Evolutionary conservation across 495 filamentous ascomycete species (phyloP).

Genomic region (Aspergillus sclerotioniger): DNA sequence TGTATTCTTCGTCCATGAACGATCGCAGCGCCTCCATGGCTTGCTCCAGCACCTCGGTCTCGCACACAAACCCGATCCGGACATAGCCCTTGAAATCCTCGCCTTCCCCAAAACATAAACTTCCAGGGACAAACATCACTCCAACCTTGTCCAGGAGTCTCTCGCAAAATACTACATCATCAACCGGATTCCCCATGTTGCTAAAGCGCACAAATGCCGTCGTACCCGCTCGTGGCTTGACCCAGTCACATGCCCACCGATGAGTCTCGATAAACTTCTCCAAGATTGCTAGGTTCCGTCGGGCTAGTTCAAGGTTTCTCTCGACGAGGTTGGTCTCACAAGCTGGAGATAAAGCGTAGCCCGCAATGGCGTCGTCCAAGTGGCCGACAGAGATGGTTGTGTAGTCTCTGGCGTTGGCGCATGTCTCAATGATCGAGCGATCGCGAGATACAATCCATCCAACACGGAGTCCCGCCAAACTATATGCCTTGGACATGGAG

Average conservation of each 20-base stretch:
- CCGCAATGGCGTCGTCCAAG: conserved; percentile 77
- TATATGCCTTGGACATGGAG: conserved; percentile 84
- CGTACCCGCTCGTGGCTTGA: conserved; percentile 77
- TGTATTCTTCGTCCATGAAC: conserved; percentile 63
- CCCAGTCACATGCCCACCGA: conserved; percentile 64
- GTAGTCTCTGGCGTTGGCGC: conserved; percentile 70
- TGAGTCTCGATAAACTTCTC: conserved; percentile 66
- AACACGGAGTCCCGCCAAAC: conserved; percentile 76
- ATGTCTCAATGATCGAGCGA: conserved; percentile 59
- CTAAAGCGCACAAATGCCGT: conserved; percentile 76
- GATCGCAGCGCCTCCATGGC: conserved; percentile 59
- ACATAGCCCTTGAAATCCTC: conserved; percentile 76
- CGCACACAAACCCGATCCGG: conserved; percentile 73
- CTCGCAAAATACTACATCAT: conserved; percentile 72
- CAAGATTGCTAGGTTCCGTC: conserved; percentile 65
- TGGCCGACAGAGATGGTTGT: conserved; percentile 83
- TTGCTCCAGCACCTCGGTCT: conserved; percentile 65
- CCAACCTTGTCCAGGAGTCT: conserved; percentile 65
- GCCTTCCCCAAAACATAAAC: conserved; percentile 68
- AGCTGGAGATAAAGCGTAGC: conserved; percentile 62
- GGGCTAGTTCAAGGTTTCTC: conserved; percentile 70
- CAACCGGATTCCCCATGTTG: conserved; percentile 61
- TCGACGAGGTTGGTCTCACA: conserved; percentile 66
- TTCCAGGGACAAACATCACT: conserved; percentile 78
- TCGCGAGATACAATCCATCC: conserved; percentile 80